phyloP scores from a whole-genome alignment of 257 asterid species.

The Voacanga thouarsii region DNA sequence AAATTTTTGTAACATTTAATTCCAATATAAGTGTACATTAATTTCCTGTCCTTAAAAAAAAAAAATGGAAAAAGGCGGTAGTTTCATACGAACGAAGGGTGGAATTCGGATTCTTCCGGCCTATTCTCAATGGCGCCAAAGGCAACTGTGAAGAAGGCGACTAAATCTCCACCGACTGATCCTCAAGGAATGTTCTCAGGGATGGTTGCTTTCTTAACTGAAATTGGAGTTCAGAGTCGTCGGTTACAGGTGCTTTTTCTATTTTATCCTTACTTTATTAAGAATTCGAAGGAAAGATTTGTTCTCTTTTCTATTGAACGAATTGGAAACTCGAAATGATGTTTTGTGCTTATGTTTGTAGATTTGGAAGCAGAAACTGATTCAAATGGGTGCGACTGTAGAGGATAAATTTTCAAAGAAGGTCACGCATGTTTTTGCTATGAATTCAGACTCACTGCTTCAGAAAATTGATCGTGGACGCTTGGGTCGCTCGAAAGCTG shows the following conservation, averaged over 20 bases:
- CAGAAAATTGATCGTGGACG: conserved; percentile 40
- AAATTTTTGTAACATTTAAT: too few species aligned
- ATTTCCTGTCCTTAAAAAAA: too few species aligned
- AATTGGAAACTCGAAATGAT: neutral
- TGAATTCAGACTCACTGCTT: conserved; percentile 42
- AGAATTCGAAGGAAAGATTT: neutral
- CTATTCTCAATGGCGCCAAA: conserved; percentile 69
- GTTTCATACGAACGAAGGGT: too few species aligned
- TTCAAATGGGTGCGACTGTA: conserved; percentile 73
- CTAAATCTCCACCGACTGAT: conserved; percentile 61
- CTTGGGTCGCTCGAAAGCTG: conserved; percentile 56
- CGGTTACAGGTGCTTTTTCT: conserved; percentile 64
- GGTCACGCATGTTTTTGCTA: conserved; percentile 70
- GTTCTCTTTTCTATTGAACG: neutral
- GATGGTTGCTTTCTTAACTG: conserved; percentile 54
- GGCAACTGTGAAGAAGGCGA: conserved; percentile 31
- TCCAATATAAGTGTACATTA: too few species aligned
- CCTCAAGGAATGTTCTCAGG: conserved; percentile 83
- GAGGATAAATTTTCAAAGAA: conserved; percentile 48
- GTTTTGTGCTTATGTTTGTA: conserved; percentile 15
- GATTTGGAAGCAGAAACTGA: conserved; percentile 90
- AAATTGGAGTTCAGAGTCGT: conserved; percentile 59
- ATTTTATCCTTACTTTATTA: neutral
- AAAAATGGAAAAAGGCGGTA: too few species aligned
- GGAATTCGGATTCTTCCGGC: neutral